Conservation (phyloP, 257 asterid genomes). For the Lithospermum erythrorhizon region DNA sequence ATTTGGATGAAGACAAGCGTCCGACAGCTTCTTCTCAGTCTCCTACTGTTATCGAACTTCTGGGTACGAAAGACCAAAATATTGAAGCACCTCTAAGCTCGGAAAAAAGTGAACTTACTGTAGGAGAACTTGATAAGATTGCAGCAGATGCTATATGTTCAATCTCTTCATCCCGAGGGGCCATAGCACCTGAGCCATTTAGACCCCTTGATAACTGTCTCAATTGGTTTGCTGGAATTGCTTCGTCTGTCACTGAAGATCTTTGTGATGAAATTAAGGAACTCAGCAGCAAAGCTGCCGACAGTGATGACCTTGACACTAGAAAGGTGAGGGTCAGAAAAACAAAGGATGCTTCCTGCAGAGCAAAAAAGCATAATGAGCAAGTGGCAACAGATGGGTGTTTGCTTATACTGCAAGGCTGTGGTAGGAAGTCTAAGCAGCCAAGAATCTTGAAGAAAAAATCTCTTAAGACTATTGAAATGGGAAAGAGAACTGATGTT, state of each 20-base stretch:
- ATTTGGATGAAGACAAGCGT: conserved; percentile 14
- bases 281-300: conserved; percentile 3
- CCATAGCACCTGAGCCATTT: neutral
- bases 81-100: conserved; percentile 47
- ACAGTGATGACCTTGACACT: neutral
- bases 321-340: conserved; percentile 3
- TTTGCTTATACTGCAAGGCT: conserved; percentile 13
- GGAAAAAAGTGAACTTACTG: conserved; percentile 30
- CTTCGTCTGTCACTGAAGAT: conserved; percentile 22
- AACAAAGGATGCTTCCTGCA: conserved; percentile 8
- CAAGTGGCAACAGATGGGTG: conserved; percentile 8
- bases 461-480: neutral
- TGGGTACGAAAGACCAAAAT: conserved; percentile 14
- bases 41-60: conserved; percentile 18
- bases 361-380: conserved; percentile 8
- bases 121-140: conserved; percentile 18
- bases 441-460: neutral
- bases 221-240: conserved; percentile 53
- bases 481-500: neutral
- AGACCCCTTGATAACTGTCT: conserved; percentile 21
- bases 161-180: conserved; percentile 21
- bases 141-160: conserved; percentile 49
- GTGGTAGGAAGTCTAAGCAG: conserved; percentile 16
- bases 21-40: conserved; percentile 10
- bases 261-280: conserved; percentile 13